Conservation (phyloP, 805 yeast species). For the Saccharomycopsis synnaedendra region DNA sequence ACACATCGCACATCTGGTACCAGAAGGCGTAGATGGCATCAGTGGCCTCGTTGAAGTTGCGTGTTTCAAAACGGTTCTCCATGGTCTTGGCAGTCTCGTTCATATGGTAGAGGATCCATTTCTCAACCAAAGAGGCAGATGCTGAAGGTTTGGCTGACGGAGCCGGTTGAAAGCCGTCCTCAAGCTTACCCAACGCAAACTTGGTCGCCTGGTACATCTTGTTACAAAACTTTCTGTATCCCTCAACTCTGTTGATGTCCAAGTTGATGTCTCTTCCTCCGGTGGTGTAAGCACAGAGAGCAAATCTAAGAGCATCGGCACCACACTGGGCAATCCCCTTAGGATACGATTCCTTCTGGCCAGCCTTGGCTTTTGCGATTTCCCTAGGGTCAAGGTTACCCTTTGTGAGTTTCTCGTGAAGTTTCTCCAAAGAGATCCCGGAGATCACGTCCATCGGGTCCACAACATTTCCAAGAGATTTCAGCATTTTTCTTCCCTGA, state of each 20-base stretch:
- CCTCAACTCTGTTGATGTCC: conserved; percentile 93
- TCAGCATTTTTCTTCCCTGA: conserved; percentile 98
- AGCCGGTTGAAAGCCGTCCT: conserved; percentile 80
- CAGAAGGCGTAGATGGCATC: conserved; percentile 85
- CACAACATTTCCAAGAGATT: conserved; percentile 91
- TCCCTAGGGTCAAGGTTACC: conserved; percentile 91
- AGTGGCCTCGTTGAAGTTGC: conserved; percentile 87
- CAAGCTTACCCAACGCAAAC: conserved; percentile 87
- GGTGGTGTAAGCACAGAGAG: conserved; percentile 94
- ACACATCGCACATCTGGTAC: conserved; percentile 94
- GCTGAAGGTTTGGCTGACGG: conserved; percentile 53
- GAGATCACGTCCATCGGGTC: conserved; percentile 91
- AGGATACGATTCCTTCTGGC: conserved; percentile 86
- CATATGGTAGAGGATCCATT: conserved; percentile 90
- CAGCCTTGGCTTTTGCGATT: conserved; percentile 73
- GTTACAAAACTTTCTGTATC: conserved; percentile 98
- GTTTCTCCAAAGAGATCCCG: conserved; percentile 71
- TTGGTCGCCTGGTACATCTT: conserved; percentile 98
- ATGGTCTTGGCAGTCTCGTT: conserved; percentile 56
- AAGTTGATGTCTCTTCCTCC: conserved; percentile 98
- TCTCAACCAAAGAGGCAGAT: conserved; percentile 83
- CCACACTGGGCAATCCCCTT: conserved; percentile 99
- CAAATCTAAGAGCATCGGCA: conserved; percentile 96
- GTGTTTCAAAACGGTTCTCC: conserved; percentile 57
- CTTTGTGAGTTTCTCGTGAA: conserved; percentile 61